Percentiles rank a stretch among this genome's conserved stretches.
phyloP scores from a whole-genome alignment of 78 protist species.

The Emiliania huxleyi region DNA sequence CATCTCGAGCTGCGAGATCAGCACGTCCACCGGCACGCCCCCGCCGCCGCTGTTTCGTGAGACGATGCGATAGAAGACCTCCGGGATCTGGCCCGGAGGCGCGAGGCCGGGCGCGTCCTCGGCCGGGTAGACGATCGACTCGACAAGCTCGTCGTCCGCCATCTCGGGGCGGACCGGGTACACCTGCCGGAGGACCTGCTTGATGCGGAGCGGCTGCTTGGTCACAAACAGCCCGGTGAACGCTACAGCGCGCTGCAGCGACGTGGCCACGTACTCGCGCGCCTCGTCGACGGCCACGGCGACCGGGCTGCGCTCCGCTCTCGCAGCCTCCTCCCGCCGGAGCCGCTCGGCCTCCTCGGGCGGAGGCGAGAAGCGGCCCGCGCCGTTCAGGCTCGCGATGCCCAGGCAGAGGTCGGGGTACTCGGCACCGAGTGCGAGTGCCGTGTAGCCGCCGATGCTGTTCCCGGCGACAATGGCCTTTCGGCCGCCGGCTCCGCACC shows the following conservation, averaged over 20 bases:
- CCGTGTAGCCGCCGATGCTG: neutral
- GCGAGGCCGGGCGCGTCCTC: neutral
- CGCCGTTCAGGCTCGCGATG: neutral
- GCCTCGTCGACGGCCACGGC: too few species aligned
- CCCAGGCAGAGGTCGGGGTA: neutral
- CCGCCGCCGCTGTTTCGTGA: neutral
- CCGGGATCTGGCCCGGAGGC: neutral
- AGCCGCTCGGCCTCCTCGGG: neutral
- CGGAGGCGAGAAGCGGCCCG: neutral
- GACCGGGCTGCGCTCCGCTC: too few species aligned
- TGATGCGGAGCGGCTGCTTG: neutral
- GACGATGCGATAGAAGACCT: slow-evolving; percentile 9
- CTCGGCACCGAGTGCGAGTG: neutral
- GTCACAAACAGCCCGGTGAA: neutral
- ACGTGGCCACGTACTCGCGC: too few species aligned
- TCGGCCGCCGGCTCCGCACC: neutral
- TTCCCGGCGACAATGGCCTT: neutral
- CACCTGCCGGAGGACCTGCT: neutral
- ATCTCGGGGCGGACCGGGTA: neutral
- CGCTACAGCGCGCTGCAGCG: too few species aligned
- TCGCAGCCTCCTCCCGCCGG: neutral
- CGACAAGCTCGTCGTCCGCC: neutral
- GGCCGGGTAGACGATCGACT: neutral
- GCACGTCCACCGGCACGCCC: neutral
- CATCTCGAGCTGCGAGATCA: neutral